A percentile compares a stretch with the other conserved stretches of the same genome.
These are phyloP conservation scores for Hortiboletus campestris DNA, from an alignment of 768 basidiomycete genomes.

Conservation along the genomic window DNA sequence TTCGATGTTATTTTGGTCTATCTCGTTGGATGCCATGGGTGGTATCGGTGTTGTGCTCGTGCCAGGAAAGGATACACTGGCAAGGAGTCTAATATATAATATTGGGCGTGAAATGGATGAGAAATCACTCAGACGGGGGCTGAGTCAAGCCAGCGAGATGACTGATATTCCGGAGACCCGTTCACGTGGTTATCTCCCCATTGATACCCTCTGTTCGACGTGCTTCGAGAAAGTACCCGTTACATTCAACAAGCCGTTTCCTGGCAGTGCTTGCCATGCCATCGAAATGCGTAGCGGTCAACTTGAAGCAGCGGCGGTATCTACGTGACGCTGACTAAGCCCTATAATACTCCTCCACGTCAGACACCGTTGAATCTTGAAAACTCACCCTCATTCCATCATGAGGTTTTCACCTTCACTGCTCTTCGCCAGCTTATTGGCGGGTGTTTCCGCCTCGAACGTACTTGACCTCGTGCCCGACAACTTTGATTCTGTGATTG, in stretches of 20 bases:
- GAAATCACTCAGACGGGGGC: conserved; percentile 21
- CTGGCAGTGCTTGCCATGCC: no score
- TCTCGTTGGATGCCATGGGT: conserved; percentile 35
- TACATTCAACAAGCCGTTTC: no score
- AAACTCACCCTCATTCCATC: conserved; percentile 22
- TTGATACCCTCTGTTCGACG: no score
- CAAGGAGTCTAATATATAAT: conserved; percentile 4
- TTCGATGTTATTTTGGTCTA: conserved; percentile 34
- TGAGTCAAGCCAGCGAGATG: neutral
- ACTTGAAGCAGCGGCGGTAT: no score
- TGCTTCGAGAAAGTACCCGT: no score
- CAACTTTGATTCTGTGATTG: conserved; percentile 76
- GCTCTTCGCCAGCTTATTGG: conserved; percentile 54
- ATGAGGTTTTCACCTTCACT: conserved; percentile 63
- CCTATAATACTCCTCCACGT: conserved; percentile 25
- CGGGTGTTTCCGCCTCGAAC: conserved; percentile 67
- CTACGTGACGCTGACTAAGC: conserved; percentile 24
- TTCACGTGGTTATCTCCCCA: neutral
- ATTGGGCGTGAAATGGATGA: conserved; percentile 14
- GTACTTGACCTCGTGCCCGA: conserved; percentile 74
- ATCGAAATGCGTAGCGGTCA: no score
- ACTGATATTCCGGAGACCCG: neutral
- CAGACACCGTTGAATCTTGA: neutral
- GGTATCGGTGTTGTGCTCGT: neutral
- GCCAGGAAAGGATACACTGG: neutral